These are phyloP conservation scores for Paraconiothyrium sp. DNA, from an alignment of 2,329 filamentous ascomycete genomes.

Conservation along the genomic window DNA sequence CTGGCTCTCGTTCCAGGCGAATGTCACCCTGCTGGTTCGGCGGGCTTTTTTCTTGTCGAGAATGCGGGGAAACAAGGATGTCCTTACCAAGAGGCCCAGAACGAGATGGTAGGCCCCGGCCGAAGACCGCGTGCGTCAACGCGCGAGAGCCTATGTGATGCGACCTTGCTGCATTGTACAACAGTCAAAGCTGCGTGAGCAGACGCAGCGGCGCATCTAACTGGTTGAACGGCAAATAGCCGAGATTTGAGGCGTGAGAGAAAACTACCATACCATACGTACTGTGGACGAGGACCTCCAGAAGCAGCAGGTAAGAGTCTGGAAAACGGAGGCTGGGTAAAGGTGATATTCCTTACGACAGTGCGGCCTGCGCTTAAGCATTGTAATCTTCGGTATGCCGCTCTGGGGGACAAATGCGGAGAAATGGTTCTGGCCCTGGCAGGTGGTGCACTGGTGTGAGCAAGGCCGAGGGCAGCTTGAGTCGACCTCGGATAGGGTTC, in stretches of 20 bases:
- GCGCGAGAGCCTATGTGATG: slow-evolving; percentile 24
- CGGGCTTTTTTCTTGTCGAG: slow-evolving; percentile 5
- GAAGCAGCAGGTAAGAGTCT: slow-evolving; percentile 25
- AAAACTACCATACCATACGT: slow-evolving; percentile 17
- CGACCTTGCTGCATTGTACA: slow-evolving; percentile 24
- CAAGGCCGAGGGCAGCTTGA: slow-evolving; percentile 34
- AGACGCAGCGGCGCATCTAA: slow-evolving; percentile 30
- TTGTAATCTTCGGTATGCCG: slow-evolving; percentile 25
- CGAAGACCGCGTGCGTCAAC: slow-evolving; percentile 4
- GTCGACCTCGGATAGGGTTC: slow-evolving; percentile 30
- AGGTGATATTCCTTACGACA: slow-evolving; percentile 18
- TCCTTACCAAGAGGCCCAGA: neutral
- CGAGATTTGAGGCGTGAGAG: slow-evolving; percentile 35
- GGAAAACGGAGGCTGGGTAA: slow-evolving; percentile 22
- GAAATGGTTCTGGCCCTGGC: slow-evolving; percentile 31
- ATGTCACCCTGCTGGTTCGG: slow-evolving; percentile 5
- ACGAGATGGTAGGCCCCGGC: neutral
- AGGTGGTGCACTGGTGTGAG: slow-evolving; percentile 23
- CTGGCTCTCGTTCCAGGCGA: neutral
- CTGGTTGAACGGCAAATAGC: slow-evolving; percentile 36
- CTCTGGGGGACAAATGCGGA: slow-evolving; percentile 45
- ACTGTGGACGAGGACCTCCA: slow-evolving; percentile 18
- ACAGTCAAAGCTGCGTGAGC: slow-evolving; percentile 29
- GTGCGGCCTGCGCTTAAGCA: slow-evolving; percentile 8
- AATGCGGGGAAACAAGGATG: slow-evolving; percentile 15